These are phyloP conservation scores for Talaromyces thailandensis DNA, from an alignment of 495 filamentous ascomycete species.

Conservation along the genomic window DNA sequence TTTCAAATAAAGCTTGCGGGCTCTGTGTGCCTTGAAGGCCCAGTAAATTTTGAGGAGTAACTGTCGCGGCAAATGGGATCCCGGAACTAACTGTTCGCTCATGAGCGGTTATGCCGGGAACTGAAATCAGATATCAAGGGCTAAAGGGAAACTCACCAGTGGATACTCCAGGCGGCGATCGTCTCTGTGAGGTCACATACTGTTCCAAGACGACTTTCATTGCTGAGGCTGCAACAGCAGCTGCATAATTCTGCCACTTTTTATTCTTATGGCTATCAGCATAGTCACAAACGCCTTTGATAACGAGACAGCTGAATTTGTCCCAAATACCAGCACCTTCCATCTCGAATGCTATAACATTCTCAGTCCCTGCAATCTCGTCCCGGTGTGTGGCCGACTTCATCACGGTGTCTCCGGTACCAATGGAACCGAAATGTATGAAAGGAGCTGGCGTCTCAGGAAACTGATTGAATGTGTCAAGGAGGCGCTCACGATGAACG, in stretches of 20 bases:
- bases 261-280: conserved; percentile 33
- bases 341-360: conserved; percentile 31
- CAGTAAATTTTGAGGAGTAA: background rate
- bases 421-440: conserved; percentile 14
- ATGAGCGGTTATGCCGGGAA: background rate
- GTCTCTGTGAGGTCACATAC: conserved; percentile 6
- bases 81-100: background rate
- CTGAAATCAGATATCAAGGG: background rate
- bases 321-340: conserved; percentile 28
- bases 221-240: conserved; percentile 18
- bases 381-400: conserved; percentile 16
- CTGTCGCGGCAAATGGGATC: background rate
- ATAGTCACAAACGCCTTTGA: conserved; percentile 31
- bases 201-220: conserved; percentile 13
- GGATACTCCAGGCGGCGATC: background rate
- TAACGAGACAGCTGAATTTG: conserved; percentile 21
- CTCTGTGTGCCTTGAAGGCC: background rate
- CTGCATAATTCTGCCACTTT: conserved; percentile 28
- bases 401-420: conserved; percentile 17
- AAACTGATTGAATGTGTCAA: background rate
- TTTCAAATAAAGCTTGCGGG: background rate
- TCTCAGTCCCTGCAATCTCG: conserved; percentile 5
- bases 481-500: background rate
- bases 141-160: background rate
- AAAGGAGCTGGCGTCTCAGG: background rate